A percentile compares a stretch with the other conserved stretches of the same genome.
Evolutionary conservation across 305 asterid species (phyloP).

Genomic region (Solanum hybrid): DNA sequence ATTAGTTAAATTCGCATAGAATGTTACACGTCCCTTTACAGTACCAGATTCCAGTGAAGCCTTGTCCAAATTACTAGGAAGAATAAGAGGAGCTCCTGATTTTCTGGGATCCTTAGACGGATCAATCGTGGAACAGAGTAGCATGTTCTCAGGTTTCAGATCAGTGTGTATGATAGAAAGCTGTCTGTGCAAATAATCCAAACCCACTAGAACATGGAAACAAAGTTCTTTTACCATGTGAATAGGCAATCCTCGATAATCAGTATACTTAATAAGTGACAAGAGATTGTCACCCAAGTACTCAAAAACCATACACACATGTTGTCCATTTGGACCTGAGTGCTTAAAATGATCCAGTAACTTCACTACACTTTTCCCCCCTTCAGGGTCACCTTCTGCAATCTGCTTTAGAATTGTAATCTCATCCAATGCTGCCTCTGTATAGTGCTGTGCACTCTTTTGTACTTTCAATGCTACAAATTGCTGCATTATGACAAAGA

Average conservation of each 20-base stretch:
- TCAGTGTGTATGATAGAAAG: conserved; percentile 94
- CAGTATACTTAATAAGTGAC: conserved; percentile 75
- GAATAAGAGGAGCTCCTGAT: conserved; percentile 59
- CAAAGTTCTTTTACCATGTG: conserved; percentile 87
- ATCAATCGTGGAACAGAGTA: conserved; percentile 63
- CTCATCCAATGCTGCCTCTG: conserved; percentile 96
- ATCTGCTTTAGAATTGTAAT: conserved; percentile 74
- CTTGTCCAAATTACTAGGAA: conserved; percentile 48
- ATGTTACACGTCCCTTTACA: conserved; percentile 37
- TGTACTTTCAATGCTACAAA: conserved; percentile 89
- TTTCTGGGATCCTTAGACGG: conserved; percentile 63
- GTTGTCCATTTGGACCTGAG: conserved; percentile 93
- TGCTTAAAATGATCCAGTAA: conserved; percentile 92
- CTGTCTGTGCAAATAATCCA: conserved; percentile 86
- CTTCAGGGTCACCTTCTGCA: conserved; percentile 83
- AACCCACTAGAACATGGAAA: conserved; percentile 66
- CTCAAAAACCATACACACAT: conserved; percentile 92
- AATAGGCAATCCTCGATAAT: conserved; percentile 66
- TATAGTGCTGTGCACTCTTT: conserved; percentile 89
- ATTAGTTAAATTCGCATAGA: conserved; percentile 48
- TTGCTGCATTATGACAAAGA: conserved; percentile 32
- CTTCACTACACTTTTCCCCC: conserved; percentile 74
- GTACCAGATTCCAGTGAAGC: conserved; percentile 29
- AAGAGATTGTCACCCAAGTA: conserved; percentile 83
- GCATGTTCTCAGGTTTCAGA: conserved; percentile 86